phyloP scores from a whole-genome alignment of 2,329 filamentous ascomycete genomes.

The Aspergillus amoenus region DNA sequence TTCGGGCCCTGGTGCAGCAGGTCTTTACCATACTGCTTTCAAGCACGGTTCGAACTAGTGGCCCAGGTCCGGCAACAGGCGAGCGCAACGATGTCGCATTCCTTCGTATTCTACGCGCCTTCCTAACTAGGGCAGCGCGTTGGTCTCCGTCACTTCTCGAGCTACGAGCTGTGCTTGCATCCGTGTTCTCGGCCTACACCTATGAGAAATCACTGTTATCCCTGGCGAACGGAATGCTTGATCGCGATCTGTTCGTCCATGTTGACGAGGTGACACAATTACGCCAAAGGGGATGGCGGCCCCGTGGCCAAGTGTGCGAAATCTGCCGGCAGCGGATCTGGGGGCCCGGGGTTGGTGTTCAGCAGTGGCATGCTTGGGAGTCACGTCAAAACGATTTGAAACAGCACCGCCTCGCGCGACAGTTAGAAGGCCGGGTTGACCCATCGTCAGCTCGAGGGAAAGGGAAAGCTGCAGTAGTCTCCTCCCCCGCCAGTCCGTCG shows the following conservation, averaged over 20 bases:
- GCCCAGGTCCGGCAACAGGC: constrained; percentile 28
- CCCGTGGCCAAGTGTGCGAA: constrained; percentile 82
- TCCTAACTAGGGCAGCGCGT: constrained; percentile 77
- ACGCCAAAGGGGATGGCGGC: constrained; percentile 84
- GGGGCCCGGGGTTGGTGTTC: constrained; percentile 79
- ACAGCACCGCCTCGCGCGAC: constrained; percentile 30
- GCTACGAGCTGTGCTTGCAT: constrained; percentile 77
- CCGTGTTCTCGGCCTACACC: constrained; percentile 92
- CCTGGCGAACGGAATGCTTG: constrained; percentile 81
- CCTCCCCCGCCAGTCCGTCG: constrained; percentile 17
- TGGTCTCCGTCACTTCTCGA: constrained; percentile 85
- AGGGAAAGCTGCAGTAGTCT: constrained; percentile 38
- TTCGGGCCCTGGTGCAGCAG: constrained; percentile 81
- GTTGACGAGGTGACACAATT: constrained; percentile 73
- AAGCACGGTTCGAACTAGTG: constrained; percentile 60
- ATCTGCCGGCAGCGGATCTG: constrained; percentile 78
- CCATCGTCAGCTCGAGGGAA: constrained; percentile 34
- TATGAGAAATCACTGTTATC: constrained; percentile 89
- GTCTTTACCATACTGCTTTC: constrained; percentile 84
- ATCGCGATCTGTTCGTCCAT: constrained; percentile 82
- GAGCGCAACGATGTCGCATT: constrained; percentile 68
- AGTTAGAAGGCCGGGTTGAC: constrained; percentile 29
- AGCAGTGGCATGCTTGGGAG: constrained; percentile 82
- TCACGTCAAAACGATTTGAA: constrained; percentile 46
- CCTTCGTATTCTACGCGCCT: constrained; percentile 82